Base-by-base conservation (phyloP, 2,329 filamentous ascomycete genomes). In the Epichloe coenophiala region DNA sequence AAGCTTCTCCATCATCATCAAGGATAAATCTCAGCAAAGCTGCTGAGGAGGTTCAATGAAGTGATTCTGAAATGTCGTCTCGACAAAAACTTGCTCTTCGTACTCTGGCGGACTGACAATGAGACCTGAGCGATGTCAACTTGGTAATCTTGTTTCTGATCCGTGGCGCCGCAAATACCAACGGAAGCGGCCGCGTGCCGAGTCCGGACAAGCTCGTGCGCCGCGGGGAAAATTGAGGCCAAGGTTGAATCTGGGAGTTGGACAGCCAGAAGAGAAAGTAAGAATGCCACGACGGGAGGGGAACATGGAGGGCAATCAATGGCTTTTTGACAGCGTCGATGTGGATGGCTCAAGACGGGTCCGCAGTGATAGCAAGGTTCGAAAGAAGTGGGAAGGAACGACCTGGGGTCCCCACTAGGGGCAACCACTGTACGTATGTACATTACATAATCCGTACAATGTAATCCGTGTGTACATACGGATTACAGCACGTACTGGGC, bases 1-100 rank as follows among this genome's bases (percentile, higher is more conserved):
- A 7, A 55, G 49, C 43, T 60, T 59, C 45, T 59, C 54, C 57
- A 58, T 58, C 31, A 38, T 55, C 23, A 17, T 23, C 7, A 38
- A n/a, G 17, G 41, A 12, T 6, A 21, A 4, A 13, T 15, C 12
- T 6, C 13, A 33, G 21, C n/a, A 17, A 31, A 31, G 39, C 39
- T 31, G 41, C 27, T 27, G 6, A 44, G 5, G 8, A 44, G 11
- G 8, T 36, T 42, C 6, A 21, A 7, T 36, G 11, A 11, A 31
- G 21, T 27, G 42, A 17, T 15, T 45, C 23, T 47, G 35, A 6
- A 5, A 9, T 6, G 42, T 19, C 13, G 42, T 13, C 12, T 27
- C 3, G 9, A 41, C 21, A 40, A 40, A 17, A 17, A 8, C 5
- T 40, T 40, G n/a, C 17, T 3, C 38, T 19, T 40, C n/a, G n/a